These are phyloP conservation scores for Colletotrichum sp. DNA, from an alignment of 2,329 filamentous ascomycete genomes.

Conservation along the genomic window DNA sequence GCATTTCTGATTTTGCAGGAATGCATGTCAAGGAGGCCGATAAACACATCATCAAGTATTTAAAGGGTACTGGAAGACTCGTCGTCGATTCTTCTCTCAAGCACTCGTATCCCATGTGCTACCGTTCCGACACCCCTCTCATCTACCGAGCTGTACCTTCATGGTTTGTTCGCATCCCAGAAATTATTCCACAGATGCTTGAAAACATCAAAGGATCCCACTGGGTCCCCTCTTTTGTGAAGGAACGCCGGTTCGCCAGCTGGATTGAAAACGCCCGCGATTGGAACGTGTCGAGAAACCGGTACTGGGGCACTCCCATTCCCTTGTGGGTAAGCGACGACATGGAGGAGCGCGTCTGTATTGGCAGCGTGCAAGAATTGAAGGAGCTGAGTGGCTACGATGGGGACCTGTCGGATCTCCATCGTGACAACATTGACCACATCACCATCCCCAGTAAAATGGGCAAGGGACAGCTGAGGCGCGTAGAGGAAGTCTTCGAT, in stretches of 20 bases:
- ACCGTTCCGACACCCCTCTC: slow-evolving; percentile 91
- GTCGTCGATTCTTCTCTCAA: slow-evolving; percentile 86
- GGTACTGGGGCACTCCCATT: slow-evolving; percentile 95
- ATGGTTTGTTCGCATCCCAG: slow-evolving; percentile 91
- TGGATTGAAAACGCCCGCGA: slow-evolving; percentile 93
- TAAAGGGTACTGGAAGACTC: slow-evolving; percentile 78
- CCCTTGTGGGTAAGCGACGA: slow-evolving; percentile 94
- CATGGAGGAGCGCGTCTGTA: slow-evolving; percentile 81
- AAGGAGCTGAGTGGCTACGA: slow-evolving; percentile 85
- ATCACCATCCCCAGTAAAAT: slow-evolving; percentile 92
- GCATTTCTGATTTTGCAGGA: slow-evolving; percentile 81
- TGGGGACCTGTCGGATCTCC: slow-evolving; percentile 83
- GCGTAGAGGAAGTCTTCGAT: slow-evolving; percentile 90
- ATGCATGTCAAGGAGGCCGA: slow-evolving; percentile 92
- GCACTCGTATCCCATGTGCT: slow-evolving; percentile 94
- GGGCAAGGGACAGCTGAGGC: slow-evolving; percentile 82
- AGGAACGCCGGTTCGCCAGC: slow-evolving; percentile 87
- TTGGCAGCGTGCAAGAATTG: slow-evolving; percentile 85
- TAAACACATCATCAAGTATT: slow-evolving; percentile 88
- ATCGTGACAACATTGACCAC: slow-evolving; percentile 90
- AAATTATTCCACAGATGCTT: slow-evolving; percentile 87
- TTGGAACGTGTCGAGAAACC: slow-evolving; percentile 93
- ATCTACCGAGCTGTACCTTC: slow-evolving; percentile 92
- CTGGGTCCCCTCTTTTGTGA: slow-evolving; percentile 91
- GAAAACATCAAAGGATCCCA: slow-evolving; percentile 87